Evolutionary conservation across 768 basidiomycete genomes (phyloP).

Genomic region (Hygrophoropsis aurantiaca): DNA sequence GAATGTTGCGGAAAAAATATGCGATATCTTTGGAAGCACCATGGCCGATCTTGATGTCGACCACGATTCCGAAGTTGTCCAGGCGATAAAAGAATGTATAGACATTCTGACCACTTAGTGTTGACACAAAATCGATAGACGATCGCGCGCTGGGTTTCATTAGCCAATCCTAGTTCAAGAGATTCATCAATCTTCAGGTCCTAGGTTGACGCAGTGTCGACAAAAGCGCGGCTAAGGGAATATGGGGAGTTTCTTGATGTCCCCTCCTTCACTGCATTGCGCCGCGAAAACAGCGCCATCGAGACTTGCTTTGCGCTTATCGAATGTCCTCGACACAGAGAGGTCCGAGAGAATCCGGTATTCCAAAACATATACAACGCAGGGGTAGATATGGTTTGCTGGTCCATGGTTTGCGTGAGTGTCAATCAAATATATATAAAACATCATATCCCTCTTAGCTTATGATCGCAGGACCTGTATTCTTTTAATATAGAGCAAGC

Average conservation of each 20-base stretch:
- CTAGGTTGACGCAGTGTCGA: constrained; percentile 56
- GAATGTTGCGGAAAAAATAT: constrained; percentile 51
- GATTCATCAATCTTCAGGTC: constrained; percentile 50
- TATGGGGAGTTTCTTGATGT: constrained; percentile 51
- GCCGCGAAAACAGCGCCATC: constrained; percentile 71
- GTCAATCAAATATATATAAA: too few species aligned
- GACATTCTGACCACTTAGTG: too few species aligned
- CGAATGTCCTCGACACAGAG: constrained; percentile 59
- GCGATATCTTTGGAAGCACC: constrained; percentile 49
- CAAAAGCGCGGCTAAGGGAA: constrained; percentile 63
- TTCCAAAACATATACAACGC: constrained; percentile 58
- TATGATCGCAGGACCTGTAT: constrained; percentile 53
- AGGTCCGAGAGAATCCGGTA: constrained; percentile 56
- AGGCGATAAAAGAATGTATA: too few species aligned
- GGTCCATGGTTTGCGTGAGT: constrained; percentile 59
- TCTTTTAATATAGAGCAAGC: constrained; percentile 74
- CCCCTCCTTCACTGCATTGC: constrained; percentile 52
- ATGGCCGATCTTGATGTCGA: constrained; percentile 52
- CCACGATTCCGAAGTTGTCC: constrained; percentile 52
- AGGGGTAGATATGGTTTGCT: constrained; percentile 66
- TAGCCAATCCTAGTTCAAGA: constrained; percentile 39
- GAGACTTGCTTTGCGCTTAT: constrained; percentile 61
- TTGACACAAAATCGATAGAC: too few species aligned
- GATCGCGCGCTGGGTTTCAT: constrained; percentile 38
- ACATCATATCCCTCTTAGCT: background rate